These are phyloP conservation scores for Phytopythium helicoides DNA, from an alignment of 352 stramenopile genomes.

Conservation along the genomic window DNA sequence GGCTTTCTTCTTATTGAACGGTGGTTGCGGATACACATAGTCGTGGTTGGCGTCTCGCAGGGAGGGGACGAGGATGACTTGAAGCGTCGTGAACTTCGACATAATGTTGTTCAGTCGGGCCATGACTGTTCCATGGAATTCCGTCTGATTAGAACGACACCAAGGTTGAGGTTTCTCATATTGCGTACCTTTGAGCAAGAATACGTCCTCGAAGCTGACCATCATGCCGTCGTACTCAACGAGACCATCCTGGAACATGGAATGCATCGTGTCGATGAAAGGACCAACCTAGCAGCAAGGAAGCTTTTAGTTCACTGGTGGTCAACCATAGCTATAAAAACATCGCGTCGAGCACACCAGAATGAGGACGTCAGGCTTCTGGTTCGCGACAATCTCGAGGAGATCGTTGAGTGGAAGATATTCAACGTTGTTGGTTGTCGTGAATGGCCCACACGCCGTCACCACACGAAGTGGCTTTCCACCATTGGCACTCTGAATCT, in stretches of 20 bases:
- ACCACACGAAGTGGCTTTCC: slow-evolving; percentile 74
- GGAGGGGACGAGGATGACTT: slow-evolving; percentile 95
- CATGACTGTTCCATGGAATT: slow-evolving; percentile 46
- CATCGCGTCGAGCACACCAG: slow-evolving; percentile 63
- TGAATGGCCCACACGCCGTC: slow-evolving; percentile 93
- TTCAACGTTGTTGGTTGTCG: slow-evolving; percentile 91
- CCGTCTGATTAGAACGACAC: too few relatives aligned
- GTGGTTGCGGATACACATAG: slow-evolving; percentile 94
- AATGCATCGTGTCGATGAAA: slow-evolving; percentile 95
- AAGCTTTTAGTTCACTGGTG: too few relatives aligned
- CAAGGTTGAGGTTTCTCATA: too few relatives aligned
- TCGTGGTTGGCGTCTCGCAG: slow-evolving; percentile 95
- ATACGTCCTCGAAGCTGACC: slow-evolving; percentile 82
- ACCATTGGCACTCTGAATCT: slow-evolving; percentile 38
- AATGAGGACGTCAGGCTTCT: slow-evolving; percentile 94
- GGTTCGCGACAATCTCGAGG: slow-evolving; percentile 68
- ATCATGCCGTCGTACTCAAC: slow-evolving; percentile 80
- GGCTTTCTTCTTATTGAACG: slow-evolving; percentile 86
- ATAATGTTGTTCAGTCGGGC: slow-evolving; percentile 67
- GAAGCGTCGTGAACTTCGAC: slow-evolving; percentile 39
- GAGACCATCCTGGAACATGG: slow-evolving; percentile 82
- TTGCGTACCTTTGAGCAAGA: slow-evolving; percentile 75
- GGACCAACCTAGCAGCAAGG: slow-evolving; percentile 74
- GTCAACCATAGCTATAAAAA: too few relatives aligned
- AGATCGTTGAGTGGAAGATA: slow-evolving; percentile 96